Evolutionary conservation across 176 grass and related monocot genomes (phyloP), one percentile per base, ranked within the genome.

Genomic region (Aegilops sharonensis): DNA sequence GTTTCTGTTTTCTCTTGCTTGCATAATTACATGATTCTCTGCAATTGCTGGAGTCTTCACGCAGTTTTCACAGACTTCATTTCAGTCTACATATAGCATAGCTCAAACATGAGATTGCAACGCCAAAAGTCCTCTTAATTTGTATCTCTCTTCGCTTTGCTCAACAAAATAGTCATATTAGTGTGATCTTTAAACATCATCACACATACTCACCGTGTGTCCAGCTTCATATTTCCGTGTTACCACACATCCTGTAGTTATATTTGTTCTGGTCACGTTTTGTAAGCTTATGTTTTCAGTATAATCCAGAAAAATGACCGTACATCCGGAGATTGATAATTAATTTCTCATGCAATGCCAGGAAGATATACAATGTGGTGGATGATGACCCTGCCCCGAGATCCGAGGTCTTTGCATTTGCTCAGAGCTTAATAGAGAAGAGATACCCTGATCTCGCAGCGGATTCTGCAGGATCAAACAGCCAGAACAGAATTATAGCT

Each of bases 331-430:
- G 6, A 9, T 52, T 21, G 35, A 43, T 40, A 0, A 29, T 65
- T 69, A 43, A 56, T 37, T 79, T 37, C 27, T 23, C 11, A 89
- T 63, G 15, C 67, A 54, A 70, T 62, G 85, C 35, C 78, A 94
- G 93, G 86, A 94, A 84, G 72, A 88, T 90, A 91, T 91, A 94
- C 84, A 98, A 98, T 77, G 86, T 98, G 18, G 91, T 95, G 31
- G 96, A 98, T 91, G 93, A 98, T 72, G 88, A 98, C 29, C 90
- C 96, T 31, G 91, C 96, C 12, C 82, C 93, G 7, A 89, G 96
- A 89, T 31, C 84, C 54, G 86, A 98, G 72, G 93, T 95, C 78
- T 98, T 98, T 79, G 78, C 88, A 21, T 98, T 92, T 88, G 96
- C 91, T 27, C 64, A 27, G 83, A 90, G 74, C 30, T 87, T 98